Base-by-base conservation (phyloP, 345 rosid genomes). In the Salix caprea region DNA sequence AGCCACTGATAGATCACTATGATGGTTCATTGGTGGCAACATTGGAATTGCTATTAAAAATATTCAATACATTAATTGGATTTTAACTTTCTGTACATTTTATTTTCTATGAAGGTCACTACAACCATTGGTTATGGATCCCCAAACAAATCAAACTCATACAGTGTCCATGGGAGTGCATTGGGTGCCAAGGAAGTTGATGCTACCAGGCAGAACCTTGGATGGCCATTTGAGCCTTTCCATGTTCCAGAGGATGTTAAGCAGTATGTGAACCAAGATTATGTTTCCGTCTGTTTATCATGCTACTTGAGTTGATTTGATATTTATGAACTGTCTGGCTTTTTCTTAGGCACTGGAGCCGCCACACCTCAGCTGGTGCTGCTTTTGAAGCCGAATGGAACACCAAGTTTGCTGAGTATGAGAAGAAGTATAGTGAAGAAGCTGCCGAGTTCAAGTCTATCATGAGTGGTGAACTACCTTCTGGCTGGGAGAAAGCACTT, bases 101-200 rank as follows among this genome's bases (percentile, higher is more conserved):
- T 6, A 15, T 0, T 44, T 74, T 52, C 69, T 74, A 30, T 76
- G 56, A 84, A 93, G 98, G 86, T 93, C 32, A 91, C 95, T 44
- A 96, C 99, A 9, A 96, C 97, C 78, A 96, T 96, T 75, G 99
- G 99, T 80, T 96, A 56, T 78, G 99, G 99, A 28, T 94, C 99
- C 78, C 99, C 99, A 21, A 96, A 96, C 90, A 96, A 94, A 86
- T 84, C 99, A 30, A 96, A 94, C 85, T 84, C 91, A 67, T 92
- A 96, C 85, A 92, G 97, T 81, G 99, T 94, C 39, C 99, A 96
- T 60, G 99, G 99, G 34, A 89, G 93, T 83, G 99, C 99, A 73
- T 82, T 96, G 74, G 99, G 99, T 32, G 86, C 97, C 84, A 96
- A 94, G 85, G 99, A 96, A 92, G 99, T 96, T 28, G 99, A 94